Percentiles rank a stretch among this genome's conserved stretches.
These are phyloP conservation scores for Cytospora piceae DNA, from an alignment of 2,329 filamentous ascomycete species.

Conservation along the genomic window DNA sequence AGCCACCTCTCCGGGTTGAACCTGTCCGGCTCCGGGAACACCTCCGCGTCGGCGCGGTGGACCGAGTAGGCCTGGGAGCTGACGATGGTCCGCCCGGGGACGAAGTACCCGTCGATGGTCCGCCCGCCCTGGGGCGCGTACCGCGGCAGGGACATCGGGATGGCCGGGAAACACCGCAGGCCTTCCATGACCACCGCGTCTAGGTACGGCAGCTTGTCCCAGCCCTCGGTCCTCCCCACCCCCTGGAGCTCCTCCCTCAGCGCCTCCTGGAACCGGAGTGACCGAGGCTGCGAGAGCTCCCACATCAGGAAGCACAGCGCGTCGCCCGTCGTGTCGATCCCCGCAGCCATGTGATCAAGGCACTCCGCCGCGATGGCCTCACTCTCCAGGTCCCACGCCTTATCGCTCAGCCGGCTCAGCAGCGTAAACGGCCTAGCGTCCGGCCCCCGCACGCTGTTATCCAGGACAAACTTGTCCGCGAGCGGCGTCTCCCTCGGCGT, in stretches of 20 bases:
- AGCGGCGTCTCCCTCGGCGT: slow-evolving; percentile 61
- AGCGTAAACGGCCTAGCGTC: slow-evolving; percentile 59
- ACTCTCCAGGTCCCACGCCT: slow-evolving; percentile 51
- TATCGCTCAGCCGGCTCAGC: slow-evolving; percentile 59
- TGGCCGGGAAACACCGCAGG: slow-evolving; percentile 64
- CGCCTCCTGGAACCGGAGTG: slow-evolving; percentile 52
- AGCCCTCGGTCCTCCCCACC: slow-evolving; percentile 31
- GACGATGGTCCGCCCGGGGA: slow-evolving; percentile 60
- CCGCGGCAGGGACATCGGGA: slow-evolving; percentile 69
- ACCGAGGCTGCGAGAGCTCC: slow-evolving; percentile 66
- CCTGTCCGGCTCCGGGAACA: slow-evolving; percentile 76
- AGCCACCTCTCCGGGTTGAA: slow-evolving; percentile 89
- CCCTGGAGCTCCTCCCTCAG: slow-evolving; percentile 56
- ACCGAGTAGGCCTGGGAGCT: slow-evolving; percentile 66
- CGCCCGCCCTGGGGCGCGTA: slow-evolving; percentile 59
- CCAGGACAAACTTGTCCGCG: slow-evolving; percentile 62
- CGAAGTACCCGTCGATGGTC: slow-evolving; percentile 56
- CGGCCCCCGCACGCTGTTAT: slow-evolving; percentile 48
- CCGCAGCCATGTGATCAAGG: slow-evolving; percentile 72
- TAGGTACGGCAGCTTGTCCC: slow-evolving; percentile 60
- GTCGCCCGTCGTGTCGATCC: slow-evolving; percentile 73
- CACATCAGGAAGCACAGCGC: slow-evolving; percentile 73
- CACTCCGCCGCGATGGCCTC: slow-evolving; percentile 68
- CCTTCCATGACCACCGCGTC: slow-evolving; percentile 68
- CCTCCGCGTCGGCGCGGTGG: slow-evolving; percentile 61